A percentile compares a stretch with the other conserved stretches of the same genome.
Evolutionary conservation across 169 alveolate genomes (phyloP).

Genomic region (Babesia divergens): DNA sequence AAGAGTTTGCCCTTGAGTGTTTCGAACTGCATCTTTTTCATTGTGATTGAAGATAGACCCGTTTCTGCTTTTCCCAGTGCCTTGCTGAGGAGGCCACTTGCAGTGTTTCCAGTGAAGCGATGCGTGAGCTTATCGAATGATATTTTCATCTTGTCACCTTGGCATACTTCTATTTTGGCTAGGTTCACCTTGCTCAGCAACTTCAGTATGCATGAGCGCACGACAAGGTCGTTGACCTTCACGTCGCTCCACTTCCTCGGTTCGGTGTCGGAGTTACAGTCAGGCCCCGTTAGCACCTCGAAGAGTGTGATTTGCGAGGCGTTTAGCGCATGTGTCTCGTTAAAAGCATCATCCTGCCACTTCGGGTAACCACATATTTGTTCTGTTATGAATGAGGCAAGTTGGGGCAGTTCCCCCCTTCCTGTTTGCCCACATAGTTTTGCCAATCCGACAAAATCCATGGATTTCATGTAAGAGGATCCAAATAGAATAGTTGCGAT

Average conservation of each 20-base stretch:
- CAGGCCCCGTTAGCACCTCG: constrained; percentile 31
- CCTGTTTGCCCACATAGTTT: background rate
- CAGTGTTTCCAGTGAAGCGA: constrained; percentile 39
- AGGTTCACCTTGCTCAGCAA: constrained; percentile 26
- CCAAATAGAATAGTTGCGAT: background rate
- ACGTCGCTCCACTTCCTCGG: background rate
- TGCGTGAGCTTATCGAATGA: constrained; percentile 43
- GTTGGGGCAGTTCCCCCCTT: background rate
- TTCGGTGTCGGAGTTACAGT: background rate
- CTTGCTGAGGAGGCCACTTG: constrained; percentile 36
- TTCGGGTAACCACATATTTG: background rate
- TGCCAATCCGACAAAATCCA: constrained; percentile 11
- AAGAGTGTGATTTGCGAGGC: constrained; percentile 28
- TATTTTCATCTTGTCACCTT: constrained; percentile 26
- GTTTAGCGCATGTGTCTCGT: background rate
- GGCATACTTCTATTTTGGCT: constrained; percentile 26
- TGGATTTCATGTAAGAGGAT: background rate
- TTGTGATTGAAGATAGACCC: constrained; percentile 11
- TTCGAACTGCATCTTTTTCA: constrained; percentile 42
- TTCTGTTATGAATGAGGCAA: background rate
- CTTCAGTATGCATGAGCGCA: constrained; percentile 13
- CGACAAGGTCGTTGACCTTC: background rate
- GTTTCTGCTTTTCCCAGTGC: constrained; percentile 58
- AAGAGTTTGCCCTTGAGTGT: constrained; percentile 49
- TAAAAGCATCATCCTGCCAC: background rate